Base-by-base conservation (phyloP, 441 rosid species). In the Isatis lusitanica region DNA sequence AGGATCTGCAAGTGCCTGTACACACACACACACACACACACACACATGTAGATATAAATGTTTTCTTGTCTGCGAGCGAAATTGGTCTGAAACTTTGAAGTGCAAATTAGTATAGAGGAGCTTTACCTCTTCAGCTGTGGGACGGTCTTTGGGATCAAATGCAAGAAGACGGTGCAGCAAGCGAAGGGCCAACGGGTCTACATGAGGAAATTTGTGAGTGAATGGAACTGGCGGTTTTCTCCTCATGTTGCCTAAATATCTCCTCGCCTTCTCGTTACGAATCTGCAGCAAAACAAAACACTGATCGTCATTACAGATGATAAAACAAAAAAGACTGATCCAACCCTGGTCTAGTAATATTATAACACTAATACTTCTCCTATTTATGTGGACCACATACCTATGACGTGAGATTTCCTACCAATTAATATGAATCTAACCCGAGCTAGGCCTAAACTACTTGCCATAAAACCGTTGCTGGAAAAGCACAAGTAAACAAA, bases 131-230 rank as follows among this genome's bases (percentile, higher is more conserved):
- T 90, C 96, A 35, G 96, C 98, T 64, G 98, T 83, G 40, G 93
- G 96, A 73, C 97, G 97, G 76, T 92, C 91, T 82, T 88, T 87
- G 59, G 99, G 98, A 83, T 94, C 96, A 77, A 94, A 90, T 73
- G 97, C 98, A 71, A 94, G 88, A 80, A 94, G 77, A 51, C 91
- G 90, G 69, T 90, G 83, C 52, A 94, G 89, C 59, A 94, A 79
- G 47, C 80, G 76, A 65, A 94, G 85, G 66, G 98, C 98, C 83
- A 78, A 63, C 35, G 91, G 93, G 82, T 94, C 92, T 52, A 77
- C 90, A 73, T 86, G 80, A 42, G 92, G 96, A 78, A 94, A 86
- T 68, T 86, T 90, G 56, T 79, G 79, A 16, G 90, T 79, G 71
- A 94, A 90, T 60, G 96, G 96, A 79, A 88, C 75, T n/a, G 94